A percentile compares a stretch with the other conserved stretches of the same genome.
phyloP scores from a whole-genome alignment of 148 eudicot genomes.

The Euryodendron excelsum region DNA sequence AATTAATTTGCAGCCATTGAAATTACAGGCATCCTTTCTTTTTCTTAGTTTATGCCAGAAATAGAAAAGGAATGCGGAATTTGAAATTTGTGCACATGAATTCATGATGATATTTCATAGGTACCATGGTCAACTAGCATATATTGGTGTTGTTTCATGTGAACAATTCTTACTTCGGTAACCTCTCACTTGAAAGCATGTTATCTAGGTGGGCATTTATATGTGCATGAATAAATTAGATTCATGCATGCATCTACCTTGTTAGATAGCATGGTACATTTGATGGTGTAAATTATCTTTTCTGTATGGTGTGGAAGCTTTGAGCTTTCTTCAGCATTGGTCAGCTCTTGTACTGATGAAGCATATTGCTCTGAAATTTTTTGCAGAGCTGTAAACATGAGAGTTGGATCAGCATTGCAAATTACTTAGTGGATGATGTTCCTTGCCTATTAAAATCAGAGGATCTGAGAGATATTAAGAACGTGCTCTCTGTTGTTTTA shows the following conservation, averaged over 20 bases:
- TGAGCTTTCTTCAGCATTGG: not conserved
- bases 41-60: not conserved
- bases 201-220: not conserved
- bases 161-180: not conserved
- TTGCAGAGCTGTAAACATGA: constrained; percentile 86
- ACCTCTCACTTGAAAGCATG: not conserved
- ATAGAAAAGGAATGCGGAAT: not conserved
- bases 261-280: no score
- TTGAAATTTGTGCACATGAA: constrained; percentile 3
- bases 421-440: constrained; percentile 74
- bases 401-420: constrained; percentile 69
- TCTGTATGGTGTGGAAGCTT: not conserved
- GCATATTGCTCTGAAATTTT: constrained; percentile 2
- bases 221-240: no score
- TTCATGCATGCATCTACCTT: not conserved
- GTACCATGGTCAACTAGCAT: not conserved
- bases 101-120: not conserved
- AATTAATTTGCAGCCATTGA: not conserved
- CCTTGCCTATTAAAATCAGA: constrained; percentile 56
- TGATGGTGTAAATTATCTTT: not conserved
- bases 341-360: not conserved
- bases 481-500: constrained; percentile 53
- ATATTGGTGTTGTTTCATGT: not conserved
- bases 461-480: constrained; percentile 48
- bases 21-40: not conserved